Conservation (phyloP, 2,329 filamentous ascomycete genomes). For the Penicillium brasilianum region DNA sequence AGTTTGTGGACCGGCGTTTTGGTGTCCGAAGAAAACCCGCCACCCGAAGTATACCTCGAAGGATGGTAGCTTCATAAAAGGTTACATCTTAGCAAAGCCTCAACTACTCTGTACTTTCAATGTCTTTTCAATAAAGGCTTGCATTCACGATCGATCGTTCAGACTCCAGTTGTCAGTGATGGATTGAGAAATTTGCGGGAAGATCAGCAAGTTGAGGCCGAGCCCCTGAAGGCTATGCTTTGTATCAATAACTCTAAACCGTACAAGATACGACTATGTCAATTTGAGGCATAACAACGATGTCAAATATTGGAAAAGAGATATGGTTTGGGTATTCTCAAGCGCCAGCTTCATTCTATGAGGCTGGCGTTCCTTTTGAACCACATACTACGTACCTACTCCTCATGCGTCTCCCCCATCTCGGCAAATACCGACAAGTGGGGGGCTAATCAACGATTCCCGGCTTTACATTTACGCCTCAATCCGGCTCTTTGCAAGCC, state of each 20-base stretch:
- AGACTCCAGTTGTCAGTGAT: too few species aligned
- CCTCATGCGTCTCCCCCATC: neutral
- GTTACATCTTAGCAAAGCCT: neutral
- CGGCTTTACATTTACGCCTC: neutral
- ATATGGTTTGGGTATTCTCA: neutral
- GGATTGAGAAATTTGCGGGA: too few species aligned
- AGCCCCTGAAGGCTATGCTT: neutral
- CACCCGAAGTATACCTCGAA: constrained; percentile 1
- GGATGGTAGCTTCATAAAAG: too few species aligned
- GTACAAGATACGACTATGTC: neutral
- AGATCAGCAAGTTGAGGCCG: neutral
- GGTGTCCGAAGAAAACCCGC: neutral
- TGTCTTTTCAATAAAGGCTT: neutral
- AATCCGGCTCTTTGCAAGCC: neutral
- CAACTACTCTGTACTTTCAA: neutral
- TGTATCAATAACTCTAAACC: neutral
- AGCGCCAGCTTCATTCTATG: neutral
- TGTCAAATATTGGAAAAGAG: neutral
- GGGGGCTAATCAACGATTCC: neutral
- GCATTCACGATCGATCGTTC: too few species aligned
- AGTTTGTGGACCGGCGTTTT: neutral
- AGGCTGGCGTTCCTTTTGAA: neutral
- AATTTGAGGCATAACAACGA: neutral
- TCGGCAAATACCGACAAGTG: constrained; percentile 2
- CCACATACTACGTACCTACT: neutral